These are phyloP conservation scores for Zea mays DNA, from an alignment of 176 grass and related monocot genomes.

Conservation along the genomic window Zm-B73-REFERENCE-NAM-5.0 NC_050100.1:208530001-208530500, in stretches of 20 bases:
- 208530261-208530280: background rate
- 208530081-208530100: background rate
- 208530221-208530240: background rate
- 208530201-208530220: background rate
- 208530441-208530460: constrained; percentile 52
- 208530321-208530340: constrained; percentile 5
- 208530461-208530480: constrained; percentile 41
- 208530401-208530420: constrained; percentile 50
- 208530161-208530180: background rate
- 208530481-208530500: constrained; percentile 51
- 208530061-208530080: background rate
- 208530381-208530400: constrained; percentile 66
- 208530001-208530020: background rate
- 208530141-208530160: background rate
- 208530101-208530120: background rate
- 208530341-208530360: background rate
- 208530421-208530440: constrained; percentile 53
- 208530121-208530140: background rate
- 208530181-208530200: background rate
- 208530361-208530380: constrained; percentile 16
- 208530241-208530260: background rate
- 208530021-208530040: background rate
- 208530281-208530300: background rate
- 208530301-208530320: background rate
- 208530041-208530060: background rate